Base-by-base conservation (phyloP, 23 red algal genomes). In the Agarophyton chilense region DNA sequence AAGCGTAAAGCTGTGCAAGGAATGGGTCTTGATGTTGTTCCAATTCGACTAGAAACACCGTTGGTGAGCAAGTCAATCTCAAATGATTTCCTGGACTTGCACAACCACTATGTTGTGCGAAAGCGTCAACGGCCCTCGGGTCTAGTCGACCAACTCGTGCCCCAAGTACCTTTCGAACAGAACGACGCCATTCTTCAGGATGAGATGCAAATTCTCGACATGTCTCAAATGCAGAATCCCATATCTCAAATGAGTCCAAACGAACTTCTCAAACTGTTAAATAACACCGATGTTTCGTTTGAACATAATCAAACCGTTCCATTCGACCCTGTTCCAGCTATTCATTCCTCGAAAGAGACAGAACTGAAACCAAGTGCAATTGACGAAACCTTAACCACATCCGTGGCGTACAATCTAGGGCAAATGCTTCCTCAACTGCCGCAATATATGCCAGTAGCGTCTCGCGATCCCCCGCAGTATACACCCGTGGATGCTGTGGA, bases 81-180 rank as follows among this genome's bases (percentile, higher is more conserved):
- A 49, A 89, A 89, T 45, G 85, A 89, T 33, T 89, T 78, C 58
- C 53, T 89, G 41, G 71, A 89, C 47, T 52, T 89, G 73, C 85
- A 89, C 31, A 79, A 89, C 26, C 63, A 72, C 32, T 89, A 77
- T 34, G 53, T 89, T 38, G 52, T 54, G 41, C 39, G 85, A 13
- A 89, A 89, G 54, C 85, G 85, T 13, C 47, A 25, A 80, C 1
- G 50, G 39, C 68, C 45, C 1, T 39, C 43, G 5, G 41, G 47
- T 51, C 32, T 39, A 29, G 12, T 38, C 3, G 34, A 74, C 7
- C 72, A 52, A 14, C 29, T 49, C 10, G 7, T 16, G 2, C 31
- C 49, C 49, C 72, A 52, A 31, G 0, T 7, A 47, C 26, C 40
- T 77, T 9, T 10, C 49, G 40, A 31, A 33, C 72, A 77, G 24